Base-by-base conservation (phyloP, 2,329 filamentous ascomycete species). In the Calonectria hongkongensis region DNA sequence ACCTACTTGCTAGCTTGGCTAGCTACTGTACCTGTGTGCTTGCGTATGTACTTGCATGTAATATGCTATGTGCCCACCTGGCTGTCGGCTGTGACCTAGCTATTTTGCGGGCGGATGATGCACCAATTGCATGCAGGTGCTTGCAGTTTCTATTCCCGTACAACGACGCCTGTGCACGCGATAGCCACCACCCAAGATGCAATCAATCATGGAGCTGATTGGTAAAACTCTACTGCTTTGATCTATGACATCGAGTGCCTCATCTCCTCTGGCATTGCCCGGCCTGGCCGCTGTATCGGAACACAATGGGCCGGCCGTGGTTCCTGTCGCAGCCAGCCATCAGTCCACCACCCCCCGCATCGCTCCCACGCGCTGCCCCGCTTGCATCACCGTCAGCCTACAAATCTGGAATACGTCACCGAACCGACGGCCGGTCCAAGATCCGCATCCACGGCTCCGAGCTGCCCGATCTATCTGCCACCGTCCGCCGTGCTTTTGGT, bases 371-470 rank as follows among this genome's bases (percentile, higher is more conserved):
- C 39, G 8, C 18, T 68, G 51, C 51, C 41, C 43, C 56, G 66
- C 56, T 62, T 62, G 66, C 54, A 68, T 60, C 54, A 50, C 33
- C 30, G 16, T 62, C 21, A 67, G 41, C 28, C 62, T 50, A 47
- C 58, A 48, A 25, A 58, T 58, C 60, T 43, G 68, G 68, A 65
- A 70, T 65, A 65, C 68, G 68, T 70, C 47, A 70, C 56, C 45
- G 67, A 70, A 36, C 67, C 47, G 45, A 63, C n/a, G 50, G 16
- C 39, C 56, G 48, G 64, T 9, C 27, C 58, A 56, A 30, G 18
- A 47, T 54, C n/a, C 41, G 13, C 33, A 25, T 39, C 39, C 27
- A 63, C 69, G 69, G 69, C 54, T 28, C 64, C 69, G 69, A 71
- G 56, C 39, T 71, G 64, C 69, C 69, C 45, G 54, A 63, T 71